Percentiles rank a stretch among this genome's conserved stretches.
Conservation (phyloP, 176 grass and related monocot species). For the Oryza longistaminata region DNA sequence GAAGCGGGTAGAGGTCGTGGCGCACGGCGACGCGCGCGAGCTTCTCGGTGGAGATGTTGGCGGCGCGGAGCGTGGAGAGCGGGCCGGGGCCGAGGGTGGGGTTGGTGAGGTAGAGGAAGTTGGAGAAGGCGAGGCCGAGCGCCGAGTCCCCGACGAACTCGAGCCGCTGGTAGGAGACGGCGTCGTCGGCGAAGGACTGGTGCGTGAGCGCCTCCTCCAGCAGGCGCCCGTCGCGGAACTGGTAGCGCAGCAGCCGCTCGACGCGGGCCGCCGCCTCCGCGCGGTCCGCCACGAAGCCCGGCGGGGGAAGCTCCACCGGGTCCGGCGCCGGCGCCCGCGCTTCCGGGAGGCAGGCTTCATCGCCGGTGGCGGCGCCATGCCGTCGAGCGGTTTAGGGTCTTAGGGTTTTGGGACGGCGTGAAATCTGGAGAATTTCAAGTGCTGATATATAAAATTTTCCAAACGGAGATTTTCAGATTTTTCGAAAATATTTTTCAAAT, state of each 20-base stretch:
- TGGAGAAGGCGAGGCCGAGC: constrained; percentile 58
- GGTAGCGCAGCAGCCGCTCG: constrained; percentile 61
- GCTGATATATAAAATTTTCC: too few relatives aligned
- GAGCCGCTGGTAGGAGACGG: constrained; percentile 61
- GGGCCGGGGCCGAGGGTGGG: constrained; percentile 48
- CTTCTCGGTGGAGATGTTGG: constrained; percentile 82
- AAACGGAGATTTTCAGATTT: too few relatives aligned
- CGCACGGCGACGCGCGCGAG: constrained; percentile 66
- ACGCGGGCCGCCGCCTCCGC: constrained; percentile 23
- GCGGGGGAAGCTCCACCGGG: constrained; percentile 6
- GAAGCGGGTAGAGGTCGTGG: constrained; percentile 56
- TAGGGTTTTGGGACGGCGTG: background rate
- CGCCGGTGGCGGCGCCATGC: background rate
- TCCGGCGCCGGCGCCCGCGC: background rate
- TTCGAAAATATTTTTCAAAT: too few relatives aligned
- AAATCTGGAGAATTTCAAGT: background rate
- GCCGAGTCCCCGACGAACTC: constrained; percentile 82
- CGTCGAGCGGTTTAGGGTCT: background rate
- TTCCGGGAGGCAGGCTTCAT: constrained; percentile 22
- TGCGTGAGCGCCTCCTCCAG: constrained; percentile 79
- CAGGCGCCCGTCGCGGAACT: constrained; percentile 51
- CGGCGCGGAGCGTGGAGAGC: constrained; percentile 60
- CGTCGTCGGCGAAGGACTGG: constrained; percentile 42
- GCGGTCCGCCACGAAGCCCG: constrained; percentile 36
- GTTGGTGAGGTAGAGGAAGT: constrained; percentile 57